These are phyloP conservation scores for Dothidotthia symphoricarpi DNA, from an alignment of 2,329 filamentous ascomycete genomes.

Conservation along the genomic window DNA sequence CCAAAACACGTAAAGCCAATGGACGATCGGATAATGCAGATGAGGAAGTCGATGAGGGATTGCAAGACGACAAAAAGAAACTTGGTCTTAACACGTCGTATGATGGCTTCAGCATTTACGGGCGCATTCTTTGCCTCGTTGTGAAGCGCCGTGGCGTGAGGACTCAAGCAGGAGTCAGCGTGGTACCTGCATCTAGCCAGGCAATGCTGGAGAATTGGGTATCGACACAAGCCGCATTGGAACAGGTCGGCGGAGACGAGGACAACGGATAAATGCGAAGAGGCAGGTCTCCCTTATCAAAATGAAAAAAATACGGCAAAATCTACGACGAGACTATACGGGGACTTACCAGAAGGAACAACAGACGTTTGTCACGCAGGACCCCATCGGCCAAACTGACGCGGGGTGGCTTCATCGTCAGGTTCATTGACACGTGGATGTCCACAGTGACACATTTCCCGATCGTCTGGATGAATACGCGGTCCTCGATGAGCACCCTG, in stretches of 20 bases:
- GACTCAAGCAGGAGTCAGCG: conserved; percentile 15
- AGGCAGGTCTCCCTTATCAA: background rate
- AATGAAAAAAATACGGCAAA: no score
- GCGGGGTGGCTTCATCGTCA: background rate
- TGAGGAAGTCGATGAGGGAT: conserved; percentile 20
- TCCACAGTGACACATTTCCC: conserved; percentile 6
- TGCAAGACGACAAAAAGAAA: conserved; percentile 88
- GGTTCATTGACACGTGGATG: conserved; percentile 25
- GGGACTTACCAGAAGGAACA: no score
- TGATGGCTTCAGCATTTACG: conserved; percentile 94
- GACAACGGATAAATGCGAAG: conserved; percentile 27
- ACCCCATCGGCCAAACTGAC: conserved; percentile 4
- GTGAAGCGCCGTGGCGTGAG: conserved; percentile 65
- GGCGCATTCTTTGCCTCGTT: conserved; percentile 85
- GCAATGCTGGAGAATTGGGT: conserved; percentile 46
- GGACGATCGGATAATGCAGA: conserved; percentile 10
- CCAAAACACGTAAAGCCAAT: conserved; percentile 22
- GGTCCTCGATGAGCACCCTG: conserved; percentile 11
- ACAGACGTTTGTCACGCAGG: no score
- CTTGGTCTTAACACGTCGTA: conserved; percentile 81
- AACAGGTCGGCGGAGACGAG: conserved; percentile 37
- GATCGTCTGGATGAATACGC: conserved; percentile 18
- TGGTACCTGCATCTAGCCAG: conserved; percentile 31
- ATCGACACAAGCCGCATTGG: conserved; percentile 43
- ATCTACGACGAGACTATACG: no score